Conservation (phyloP, 345 rosid species). For the Barbarea vulgaris region DNA sequence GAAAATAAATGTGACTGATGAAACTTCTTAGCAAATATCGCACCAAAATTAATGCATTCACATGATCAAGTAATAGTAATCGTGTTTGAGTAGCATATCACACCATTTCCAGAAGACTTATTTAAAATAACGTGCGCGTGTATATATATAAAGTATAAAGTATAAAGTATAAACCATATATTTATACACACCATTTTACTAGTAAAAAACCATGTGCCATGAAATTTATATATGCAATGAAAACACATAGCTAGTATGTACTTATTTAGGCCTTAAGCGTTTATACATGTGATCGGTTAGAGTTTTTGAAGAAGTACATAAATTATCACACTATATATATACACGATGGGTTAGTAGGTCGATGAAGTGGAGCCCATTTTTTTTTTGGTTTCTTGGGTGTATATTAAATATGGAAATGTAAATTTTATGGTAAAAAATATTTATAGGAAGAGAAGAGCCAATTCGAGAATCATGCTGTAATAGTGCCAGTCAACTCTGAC, state of each 20-base stretch:
- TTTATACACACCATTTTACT: constrained; percentile 1
- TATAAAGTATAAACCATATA: too few relatives aligned
- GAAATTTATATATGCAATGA: neutral
- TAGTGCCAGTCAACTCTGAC: constrained; percentile 42
- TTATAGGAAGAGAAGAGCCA: constrained; percentile 10
- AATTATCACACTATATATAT: constrained; percentile 7
- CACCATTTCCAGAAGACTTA: constrained; percentile 7
- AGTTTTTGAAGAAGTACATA: constrained; percentile 16
- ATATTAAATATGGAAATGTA: constrained; percentile 27
- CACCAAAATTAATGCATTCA: constrained; percentile 2
- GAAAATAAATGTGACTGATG: constrained; percentile 14
- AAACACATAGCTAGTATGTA: neutral
- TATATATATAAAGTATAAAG: neutral
- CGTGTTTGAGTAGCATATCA: constrained; percentile 18
- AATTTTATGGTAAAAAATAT: constrained; percentile 5
- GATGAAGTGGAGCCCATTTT: constrained; percentile 33
- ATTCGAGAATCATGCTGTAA: constrained; percentile 27
- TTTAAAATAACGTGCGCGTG: neutral
- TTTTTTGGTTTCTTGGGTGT: constrained; percentile 22
- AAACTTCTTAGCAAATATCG: constrained; percentile 31
- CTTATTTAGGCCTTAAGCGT: neutral
- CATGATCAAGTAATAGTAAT: neutral
- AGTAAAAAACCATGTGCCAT: constrained; percentile 18
- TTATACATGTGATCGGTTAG: constrained; percentile 5
- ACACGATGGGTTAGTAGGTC: constrained; percentile 19